A percentile compares a stretch with the other conserved stretches of the same genome.
Evolutionary conservation across 2,329 filamentous ascomycete species (phyloP).

Genomic region (Clonostachys byssicola): DNA sequence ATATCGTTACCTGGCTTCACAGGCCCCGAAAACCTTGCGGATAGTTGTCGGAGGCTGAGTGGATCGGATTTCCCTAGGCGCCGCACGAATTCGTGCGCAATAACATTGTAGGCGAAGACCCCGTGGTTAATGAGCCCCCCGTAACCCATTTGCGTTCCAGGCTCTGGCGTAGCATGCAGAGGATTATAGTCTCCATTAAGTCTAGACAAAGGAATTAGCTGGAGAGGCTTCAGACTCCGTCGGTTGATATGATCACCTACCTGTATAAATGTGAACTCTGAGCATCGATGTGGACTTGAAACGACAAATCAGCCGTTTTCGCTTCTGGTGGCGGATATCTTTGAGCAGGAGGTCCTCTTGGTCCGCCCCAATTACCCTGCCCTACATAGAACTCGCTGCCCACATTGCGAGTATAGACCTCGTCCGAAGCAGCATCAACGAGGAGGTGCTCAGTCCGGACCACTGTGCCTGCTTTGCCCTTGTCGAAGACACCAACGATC

Average conservation of each 20-base stretch:
- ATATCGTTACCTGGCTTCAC: conserved; percentile 6
- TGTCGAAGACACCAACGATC: conserved; percentile 60
- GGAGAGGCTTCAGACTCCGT: too few species aligned
- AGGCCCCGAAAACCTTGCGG: conserved; percentile 4
- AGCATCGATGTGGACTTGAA: not conserved
- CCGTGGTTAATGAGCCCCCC: conserved; percentile 79
- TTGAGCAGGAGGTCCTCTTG: not conserved
- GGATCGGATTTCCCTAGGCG: conserved; percentile 1
- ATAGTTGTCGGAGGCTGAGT: conserved; percentile 4
- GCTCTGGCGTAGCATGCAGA: conserved; percentile 73
- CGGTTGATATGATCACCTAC: not conserved
- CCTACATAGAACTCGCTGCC: conserved; percentile 64
- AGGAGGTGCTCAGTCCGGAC: not conserved
- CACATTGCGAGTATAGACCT: conserved; percentile 56
- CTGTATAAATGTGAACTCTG: conserved; percentile 4
- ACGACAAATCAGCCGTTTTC: not conserved
- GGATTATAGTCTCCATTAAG: conserved; percentile 86
- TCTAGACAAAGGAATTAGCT: conserved; percentile 16
- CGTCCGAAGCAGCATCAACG: conserved; percentile 53
- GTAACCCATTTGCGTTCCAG: conserved; percentile 77
- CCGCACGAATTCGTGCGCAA: conserved; percentile 56
- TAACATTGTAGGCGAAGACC: conserved; percentile 72
- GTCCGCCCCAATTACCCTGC: conserved; percentile 42
- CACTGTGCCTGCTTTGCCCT: not conserved
- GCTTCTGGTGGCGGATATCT: not conserved